These are phyloP conservation scores for Lentinula raphanica DNA, from an alignment of 768 basidiomycete species.

Conservation along the genomic window DNA sequence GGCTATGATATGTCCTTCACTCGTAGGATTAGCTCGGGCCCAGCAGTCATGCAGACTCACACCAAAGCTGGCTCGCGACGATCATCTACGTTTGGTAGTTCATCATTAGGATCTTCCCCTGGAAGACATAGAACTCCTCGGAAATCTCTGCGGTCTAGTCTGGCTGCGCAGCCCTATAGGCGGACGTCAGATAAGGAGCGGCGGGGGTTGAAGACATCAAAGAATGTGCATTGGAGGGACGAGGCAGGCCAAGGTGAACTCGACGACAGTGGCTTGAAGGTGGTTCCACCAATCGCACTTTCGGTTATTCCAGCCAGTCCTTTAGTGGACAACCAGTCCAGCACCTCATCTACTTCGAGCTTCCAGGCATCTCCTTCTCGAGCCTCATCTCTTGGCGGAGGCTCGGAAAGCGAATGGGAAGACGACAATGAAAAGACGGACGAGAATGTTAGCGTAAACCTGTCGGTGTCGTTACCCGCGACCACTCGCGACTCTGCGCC, in stretches of 20 bases:
- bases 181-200: conserved; percentile 62
- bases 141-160: conserved; percentile 66
- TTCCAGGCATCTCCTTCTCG: conserved; percentile 30
- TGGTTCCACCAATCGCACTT: conserved; percentile 27
- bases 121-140: conserved; percentile 58
- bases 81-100: conserved; percentile 33
- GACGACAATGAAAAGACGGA: conserved; percentile 84
- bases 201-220: conserved; percentile 49
- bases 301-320: conserved; percentile 42
- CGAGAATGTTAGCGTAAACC: conserved; percentile 60
- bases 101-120: conserved; percentile 44
- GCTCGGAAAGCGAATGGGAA: conserved; percentile 87
- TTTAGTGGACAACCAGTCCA: conserved; percentile 18
- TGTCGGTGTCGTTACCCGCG: conserved; percentile 38
- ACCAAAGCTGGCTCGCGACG: conserved; percentile 33
- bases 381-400: conserved; percentile 41
- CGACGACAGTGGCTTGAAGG: conserved; percentile 6
- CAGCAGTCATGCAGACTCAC: conserved; percentile 33
- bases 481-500: conserved; percentile 25
- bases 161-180: conserved; percentile 54
- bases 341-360: conserved; percentile 17
- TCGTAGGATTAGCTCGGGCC: conserved; percentile 46
- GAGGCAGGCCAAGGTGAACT: conserved; percentile 17
- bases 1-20: conserved; percentile 46
- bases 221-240: conserved; percentile 78